Evolutionary conservation across 371 early-diverging fungal genomes (phyloP), one percentile per base, ranked within the genome.

Genomic region (Parasitella parasitica): DNA sequence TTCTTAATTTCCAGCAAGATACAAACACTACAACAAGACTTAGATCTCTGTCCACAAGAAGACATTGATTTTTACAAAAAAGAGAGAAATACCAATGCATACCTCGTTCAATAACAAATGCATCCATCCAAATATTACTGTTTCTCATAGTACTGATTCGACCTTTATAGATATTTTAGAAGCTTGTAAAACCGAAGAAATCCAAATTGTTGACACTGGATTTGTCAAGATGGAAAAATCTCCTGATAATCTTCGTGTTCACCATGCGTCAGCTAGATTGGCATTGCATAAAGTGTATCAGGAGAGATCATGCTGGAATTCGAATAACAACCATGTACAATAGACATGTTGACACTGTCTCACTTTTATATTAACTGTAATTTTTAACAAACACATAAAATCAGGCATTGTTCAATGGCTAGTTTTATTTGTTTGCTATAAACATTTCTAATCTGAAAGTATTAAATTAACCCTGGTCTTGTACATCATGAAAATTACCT

Each of bases 101-200:
- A 61, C 54, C 74, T 76, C 77, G 77, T 76, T 73, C 71, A 66
- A 71, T 76, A 73, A 58, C 58, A 76, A 76, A 73, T 76, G 65
- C 77, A 71, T 57, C 75, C 72, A 61, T 70, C 28, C 5, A 46
- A 46, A 46, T 46, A 46, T 9, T 13, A 46, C 24, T 24, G 46
- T 13, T 46, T 9, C 24, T 46, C 46, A 12, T 22, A 8, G 9
- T 11, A 46, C 3, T 24, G 24, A 22, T 12, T 46, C 11, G 24
- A 46, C 22, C 20, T 46, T 46, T 24, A 46, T 24, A 4, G 3
- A 24, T 46, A 24, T 13, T 46, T 2, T 18, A 24, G 46, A 12
- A 22, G 0, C 20, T 46, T 24, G 11, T 22, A 24, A 13, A 0
- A 22, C 24, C 20, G 20, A 12, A 9, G 24, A 24, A 12, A 11